Base-by-base conservation (phyloP, 2,329 filamentous ascomycete genomes). In the Claviceps sp. region DNA sequence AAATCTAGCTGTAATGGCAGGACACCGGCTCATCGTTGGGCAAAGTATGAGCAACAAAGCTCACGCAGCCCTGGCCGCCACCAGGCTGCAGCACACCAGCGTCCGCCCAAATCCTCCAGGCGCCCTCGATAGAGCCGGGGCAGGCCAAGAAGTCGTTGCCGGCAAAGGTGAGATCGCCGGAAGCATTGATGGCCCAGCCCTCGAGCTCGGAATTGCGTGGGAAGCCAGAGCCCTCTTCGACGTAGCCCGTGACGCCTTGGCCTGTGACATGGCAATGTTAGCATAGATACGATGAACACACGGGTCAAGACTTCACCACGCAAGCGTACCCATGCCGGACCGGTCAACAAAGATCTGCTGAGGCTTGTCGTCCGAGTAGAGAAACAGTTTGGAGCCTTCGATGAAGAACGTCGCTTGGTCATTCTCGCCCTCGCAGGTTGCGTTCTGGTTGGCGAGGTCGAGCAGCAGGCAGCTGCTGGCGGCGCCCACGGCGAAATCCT, bases 331-430 rank as follows among this genome's bases (percentile, higher is more conserved):
- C 76, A 80, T 79, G 59, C 76, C 78, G 46, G 75, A 78, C 45
- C 74, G 72, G 62, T 82, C 78, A 42, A 73, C 72, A 56, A 60
- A 81, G 49, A 77, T 54, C 58, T 73, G 64, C 67, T 82, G 79
- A 2, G 65, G 64, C 37, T 56, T 66, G 4, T 30, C 22, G 30
- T 60, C 56, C 37, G 69, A 57, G 56, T 70, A 79, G 37, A 83
- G 71, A 61, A 63, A 72, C 30, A 79, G 69, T 45, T 67, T 67
- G 47, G 66, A 67, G 46, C 75, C 65, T 42, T 69, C 50, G 57
- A 81, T 63, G 57, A 66, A 65, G 64, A 82, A 79, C 42, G 71
- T 76, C 48, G 77, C 78, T 38, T 59, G 63, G 55, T 71, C 64
- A 42, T 65, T 58, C n/a, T 61, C 55, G 42, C 65, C 63, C 58